Evolutionary conservation across 208 protist species (phyloP).

Genomic region (Lotmaria passim): DNA sequence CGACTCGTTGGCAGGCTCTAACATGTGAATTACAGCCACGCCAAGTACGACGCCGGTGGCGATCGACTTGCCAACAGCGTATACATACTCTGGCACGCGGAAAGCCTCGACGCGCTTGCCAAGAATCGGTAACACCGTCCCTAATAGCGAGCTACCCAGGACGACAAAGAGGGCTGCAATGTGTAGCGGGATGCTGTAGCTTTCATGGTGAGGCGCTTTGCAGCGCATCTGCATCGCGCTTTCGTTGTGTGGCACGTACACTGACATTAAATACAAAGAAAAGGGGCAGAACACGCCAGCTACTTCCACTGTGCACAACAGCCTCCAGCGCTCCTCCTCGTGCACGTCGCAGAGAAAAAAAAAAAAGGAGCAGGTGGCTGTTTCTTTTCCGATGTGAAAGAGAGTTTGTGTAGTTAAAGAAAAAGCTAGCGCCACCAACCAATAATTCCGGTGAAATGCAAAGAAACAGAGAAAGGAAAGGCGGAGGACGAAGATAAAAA

Average conservation of each 20-base stretch:
- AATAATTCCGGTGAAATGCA: too few relatives aligned
- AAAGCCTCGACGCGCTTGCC: conserved; percentile 45
- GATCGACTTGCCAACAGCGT: conserved; percentile 56
- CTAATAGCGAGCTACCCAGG: conserved; percentile 34
- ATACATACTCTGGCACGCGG: conserved; percentile 41
- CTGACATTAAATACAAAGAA: conserved; percentile 5
- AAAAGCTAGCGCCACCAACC: too few relatives aligned
- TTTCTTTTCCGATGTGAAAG: too few relatives aligned
- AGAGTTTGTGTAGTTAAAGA: too few relatives aligned
- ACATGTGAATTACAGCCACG: conserved; percentile 66
- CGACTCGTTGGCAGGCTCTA: conserved; percentile 35
- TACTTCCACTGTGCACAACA: too few relatives aligned
- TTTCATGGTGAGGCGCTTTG: conserved; percentile 5
- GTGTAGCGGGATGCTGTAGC: conserved; percentile 30
- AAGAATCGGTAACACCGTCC: conserved; percentile 51
- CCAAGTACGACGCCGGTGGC: conserved; percentile 64
- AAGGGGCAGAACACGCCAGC: too few relatives aligned
- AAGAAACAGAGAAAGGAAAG: too few relatives aligned
- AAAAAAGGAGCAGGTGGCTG: too few relatives aligned
- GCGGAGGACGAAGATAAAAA: too few relatives aligned
- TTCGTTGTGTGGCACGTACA: conserved; percentile 8
- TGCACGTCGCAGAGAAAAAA: not conserved
- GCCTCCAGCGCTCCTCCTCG: not conserved
- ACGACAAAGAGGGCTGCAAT: conserved; percentile 24
- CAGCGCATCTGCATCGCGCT: conserved; percentile 5